Conservation (phyloP, 1,284 basidiomycete species). For the Irpex sp. region DNA sequence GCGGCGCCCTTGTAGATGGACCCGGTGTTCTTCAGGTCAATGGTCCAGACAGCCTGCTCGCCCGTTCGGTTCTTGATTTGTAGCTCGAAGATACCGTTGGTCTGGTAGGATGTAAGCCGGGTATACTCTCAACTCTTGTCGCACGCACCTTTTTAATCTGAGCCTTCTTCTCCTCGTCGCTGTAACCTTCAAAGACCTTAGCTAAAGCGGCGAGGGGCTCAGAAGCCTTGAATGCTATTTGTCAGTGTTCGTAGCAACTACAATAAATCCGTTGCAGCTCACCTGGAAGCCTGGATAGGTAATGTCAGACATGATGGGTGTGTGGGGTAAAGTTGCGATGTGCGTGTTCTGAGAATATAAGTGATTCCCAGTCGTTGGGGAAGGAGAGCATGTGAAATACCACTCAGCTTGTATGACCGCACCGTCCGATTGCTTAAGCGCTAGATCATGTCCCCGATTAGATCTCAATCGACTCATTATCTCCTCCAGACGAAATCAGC, state of each 20-base stretch:
- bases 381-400: conserved; percentile 3
- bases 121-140: background rate
- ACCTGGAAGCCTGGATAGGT: conserved; percentile 36
- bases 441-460: background rate
- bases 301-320: conserved; percentile 32
- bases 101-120: conserved; percentile 42
- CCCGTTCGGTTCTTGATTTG: conserved; percentile 78
- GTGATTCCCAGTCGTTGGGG: background rate
- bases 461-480: background rate
- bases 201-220: conserved; percentile 64
- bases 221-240: conserved; percentile 44
- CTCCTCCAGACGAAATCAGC: background rate
- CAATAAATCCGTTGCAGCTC: background rate
- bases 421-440: background rate
- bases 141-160: conserved; percentile 81
- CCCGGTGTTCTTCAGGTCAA: conserved; percentile 92
- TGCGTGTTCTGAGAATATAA: background rate
- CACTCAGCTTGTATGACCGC: background rate
- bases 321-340: background rate
- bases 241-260: background rate
- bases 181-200: conserved; percentile 59
- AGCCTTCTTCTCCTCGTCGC: conserved; percentile 71
- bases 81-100: conserved; percentile 90
- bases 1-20: conserved; percentile 78
- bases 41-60: conserved; percentile 85